Base-by-base conservation (phyloP, 352 stramenopile species). In the Stramenopiles sp. region DNA sequence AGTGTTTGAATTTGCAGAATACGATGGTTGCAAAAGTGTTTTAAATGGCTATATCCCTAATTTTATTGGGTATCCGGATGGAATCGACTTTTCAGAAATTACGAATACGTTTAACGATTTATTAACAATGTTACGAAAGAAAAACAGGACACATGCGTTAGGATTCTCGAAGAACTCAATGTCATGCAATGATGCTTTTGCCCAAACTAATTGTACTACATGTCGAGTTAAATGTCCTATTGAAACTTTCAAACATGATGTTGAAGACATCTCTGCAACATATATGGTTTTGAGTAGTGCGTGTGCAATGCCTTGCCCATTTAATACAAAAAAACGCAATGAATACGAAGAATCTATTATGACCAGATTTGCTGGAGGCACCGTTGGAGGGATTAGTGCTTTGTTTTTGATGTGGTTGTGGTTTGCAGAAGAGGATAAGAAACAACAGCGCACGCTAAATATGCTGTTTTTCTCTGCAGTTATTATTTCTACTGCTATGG, bases 281-380 rank as follows among this genome's bases (percentile, higher is more conserved):
- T 33, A 76, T 76, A 76, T 76, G 65, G 65, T 33, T 76, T 20
- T 76, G 4, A 33, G 30, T 31, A 76, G 65, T 13, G 65, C 65
- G 30, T 76, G 65, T 13, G 65, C 65, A 13, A 76, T 76, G 65
- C 65, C 65, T 13, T 76, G 65, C 31, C 65, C 65, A 13, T 76
- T 76, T 33, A 76, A 76, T 33, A 76, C 65, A 76, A 31, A 20
- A 7, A 76, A 31, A 76, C 30, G 31, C 4, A 33, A 13, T 33
- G 65, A 76, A 20, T 33, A 76, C 13, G 31, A 33, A 33, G 65
- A 76, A 20, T 76, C 65, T 4, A 76, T 76, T 13, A 76, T 76
- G 65, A 76, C 31, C 4, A 31, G 65, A 33, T 76, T 76, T 76
- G 13, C 13, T 7, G 30, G 65, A 7, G 65, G 65, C 31, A 76